Base-by-base conservation (phyloP, 2,329 filamentous ascomycete species). In the Exutisphaerella laricina region DNA sequence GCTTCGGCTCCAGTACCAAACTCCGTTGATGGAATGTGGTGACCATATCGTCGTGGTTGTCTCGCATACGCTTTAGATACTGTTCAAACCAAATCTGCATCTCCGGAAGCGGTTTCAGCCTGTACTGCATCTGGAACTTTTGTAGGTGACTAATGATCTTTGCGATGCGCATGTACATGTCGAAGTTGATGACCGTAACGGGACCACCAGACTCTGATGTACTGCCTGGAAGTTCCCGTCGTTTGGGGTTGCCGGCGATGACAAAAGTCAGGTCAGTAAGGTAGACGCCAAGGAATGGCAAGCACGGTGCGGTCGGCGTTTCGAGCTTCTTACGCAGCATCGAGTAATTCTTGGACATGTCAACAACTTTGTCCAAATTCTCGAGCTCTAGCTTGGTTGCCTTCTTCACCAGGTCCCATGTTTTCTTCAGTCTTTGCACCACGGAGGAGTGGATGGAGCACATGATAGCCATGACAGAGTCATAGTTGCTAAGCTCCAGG, bases 141-240 rank as follows among this genome's bases (percentile, higher is more conserved):
- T 98, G 92, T 5, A 98, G 77, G 57, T 97, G 90, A 50, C 87
- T 86, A 57, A 98, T 94, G 60, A 97, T 94, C 67, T 89, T 92
- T 33, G 90, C 89, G 2, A 89, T 97, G 55, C 88, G 87, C 57
- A 82, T 85, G 63, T 97, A 88, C 69, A 97, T 97, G 72, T 97
- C 90, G 58, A 96, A 97, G 68, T 98, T 98, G 73, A 98, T 88
- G 22, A 97, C 86, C 0, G 81, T 80, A 57, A 87, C 75, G 18
- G 80, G 77, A 20, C 71, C 68, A 21, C 80, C 75, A n/a, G 85
- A 78, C 10, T 73, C 71, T 5, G 72, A 70, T 25, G 68, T 65
- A n/a, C 51, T 68, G 44, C 61, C 74, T 60, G 79, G 78, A 14
- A 94, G 77, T 57, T 84, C 83, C 58, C 90, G 87, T 2, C 84